Conservation (phyloP, 2,329 filamentous ascomycete species). For the Aureobasidium mangrovei region DNA sequence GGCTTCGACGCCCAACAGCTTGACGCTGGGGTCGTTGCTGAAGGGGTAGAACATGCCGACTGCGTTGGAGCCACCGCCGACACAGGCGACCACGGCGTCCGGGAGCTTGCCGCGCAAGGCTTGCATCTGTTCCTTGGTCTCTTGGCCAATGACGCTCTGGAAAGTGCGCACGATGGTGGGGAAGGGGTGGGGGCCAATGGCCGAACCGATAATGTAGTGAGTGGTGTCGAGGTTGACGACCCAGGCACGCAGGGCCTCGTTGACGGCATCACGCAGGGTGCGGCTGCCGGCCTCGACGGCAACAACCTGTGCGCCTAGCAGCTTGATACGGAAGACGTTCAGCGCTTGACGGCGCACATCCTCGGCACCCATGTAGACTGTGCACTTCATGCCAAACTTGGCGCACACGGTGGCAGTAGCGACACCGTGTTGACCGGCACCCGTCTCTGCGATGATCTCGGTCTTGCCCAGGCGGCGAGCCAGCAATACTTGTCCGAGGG, state of each 20-base stretch:
- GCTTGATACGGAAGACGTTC: slow-evolving; percentile 97
- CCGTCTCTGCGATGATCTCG: slow-evolving; percentile 95
- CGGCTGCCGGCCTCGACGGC: slow-evolving; percentile 85
- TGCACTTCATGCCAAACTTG: slow-evolving; percentile 97
- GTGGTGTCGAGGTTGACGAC: slow-evolving; percentile 87
- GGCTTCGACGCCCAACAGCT: slow-evolving; percentile 87
- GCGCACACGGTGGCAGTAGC: slow-evolving; percentile 95
- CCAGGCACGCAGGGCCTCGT: slow-evolving; percentile 91
- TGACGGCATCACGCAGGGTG: slow-evolving; percentile 60
- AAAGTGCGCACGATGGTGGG: slow-evolving; percentile 95
- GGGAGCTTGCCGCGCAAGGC: slow-evolving; percentile 79
- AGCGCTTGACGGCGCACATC: slow-evolving; percentile 92
- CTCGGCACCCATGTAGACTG: slow-evolving; percentile 96
- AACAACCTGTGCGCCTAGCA: slow-evolving; percentile 86
- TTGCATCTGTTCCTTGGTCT: slow-evolving; percentile 88
- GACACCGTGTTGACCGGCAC: slow-evolving; percentile 94
- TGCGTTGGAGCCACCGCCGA: slow-evolving; percentile 91
- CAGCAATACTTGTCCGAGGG: slow-evolving; percentile 82
- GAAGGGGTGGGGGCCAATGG: slow-evolving; percentile 96
- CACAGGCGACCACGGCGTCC: slow-evolving; percentile 92
- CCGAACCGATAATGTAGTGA: slow-evolving; percentile 96
- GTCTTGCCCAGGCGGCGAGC: slow-evolving; percentile 85
- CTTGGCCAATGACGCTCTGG: slow-evolving; percentile 90
- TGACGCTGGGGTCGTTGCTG: slow-evolving; percentile 71
- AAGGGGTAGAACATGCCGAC: slow-evolving; percentile 99